These are phyloP conservation scores for Falciphora oryzae DNA, from an alignment of 2,329 filamentous ascomycete species.

Conservation along the genomic window DNA sequence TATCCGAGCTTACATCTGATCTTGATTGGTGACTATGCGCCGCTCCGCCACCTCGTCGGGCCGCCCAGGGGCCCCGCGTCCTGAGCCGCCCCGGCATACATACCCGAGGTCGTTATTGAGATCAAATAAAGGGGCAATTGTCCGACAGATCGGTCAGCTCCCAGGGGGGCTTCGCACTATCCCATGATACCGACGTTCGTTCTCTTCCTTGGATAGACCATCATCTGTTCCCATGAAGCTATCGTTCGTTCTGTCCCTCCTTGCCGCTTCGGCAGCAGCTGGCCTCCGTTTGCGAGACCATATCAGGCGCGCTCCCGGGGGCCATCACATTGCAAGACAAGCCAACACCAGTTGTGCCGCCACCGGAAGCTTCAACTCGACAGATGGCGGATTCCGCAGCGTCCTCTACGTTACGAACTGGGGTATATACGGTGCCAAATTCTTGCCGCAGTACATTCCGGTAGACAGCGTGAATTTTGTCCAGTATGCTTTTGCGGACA, in stretches of 20 bases:
- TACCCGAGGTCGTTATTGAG: neutral
- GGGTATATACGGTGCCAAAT: conserved; percentile 38
- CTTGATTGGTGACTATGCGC: neutral
- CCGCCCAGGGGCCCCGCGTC: no score
- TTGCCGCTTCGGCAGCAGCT: neutral
- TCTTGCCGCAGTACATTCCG: conserved; percentile 61
- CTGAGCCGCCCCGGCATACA: neutral
- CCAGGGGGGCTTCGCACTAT: neutral
- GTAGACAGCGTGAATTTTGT: conserved; percentile 66
- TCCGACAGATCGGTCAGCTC: neutral
- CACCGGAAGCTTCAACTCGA: neutral
- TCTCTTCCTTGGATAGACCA: neutral
- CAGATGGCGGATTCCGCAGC: conserved; percentile 3
- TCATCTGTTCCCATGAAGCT: neutral
- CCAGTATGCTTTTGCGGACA: conserved; percentile 51
- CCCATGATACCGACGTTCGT: neutral
- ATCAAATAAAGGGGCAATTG: neutral
- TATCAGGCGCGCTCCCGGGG: no score
- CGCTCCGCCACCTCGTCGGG: neutral
- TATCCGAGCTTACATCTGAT: neutral
- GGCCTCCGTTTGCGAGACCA: neutral
- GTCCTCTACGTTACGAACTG: conserved; percentile 16
- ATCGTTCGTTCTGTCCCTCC: neutral
- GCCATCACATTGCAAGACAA: neutral
- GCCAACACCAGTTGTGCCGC: neutral